Conservation (phyloP, 2,329 filamentous ascomycete genomes). For the Ceratocystis colombiana region DNA sequence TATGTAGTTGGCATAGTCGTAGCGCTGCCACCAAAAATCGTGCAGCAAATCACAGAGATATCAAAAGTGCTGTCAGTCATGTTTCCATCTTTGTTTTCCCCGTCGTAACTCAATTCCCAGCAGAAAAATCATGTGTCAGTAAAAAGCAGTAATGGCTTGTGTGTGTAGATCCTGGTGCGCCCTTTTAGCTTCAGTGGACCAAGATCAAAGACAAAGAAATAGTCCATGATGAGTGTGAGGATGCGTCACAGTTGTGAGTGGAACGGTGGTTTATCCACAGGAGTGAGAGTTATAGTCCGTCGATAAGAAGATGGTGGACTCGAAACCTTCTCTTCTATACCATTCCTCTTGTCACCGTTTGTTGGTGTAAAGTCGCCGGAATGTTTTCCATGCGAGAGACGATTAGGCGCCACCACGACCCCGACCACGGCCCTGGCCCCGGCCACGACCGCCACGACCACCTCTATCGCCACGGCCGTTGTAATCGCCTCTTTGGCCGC, state of each 20-base stretch:
- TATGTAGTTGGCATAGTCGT: not conserved
- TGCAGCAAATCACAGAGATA: slow-evolving; percentile 10
- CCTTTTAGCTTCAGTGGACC: not conserved
- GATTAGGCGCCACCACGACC: slow-evolving; percentile 32
- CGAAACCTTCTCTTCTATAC: not conserved
- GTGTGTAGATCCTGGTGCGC: not conserved
- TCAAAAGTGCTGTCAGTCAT: slow-evolving; percentile 9
- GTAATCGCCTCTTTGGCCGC: slow-evolving; percentile 51
- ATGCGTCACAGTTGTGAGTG: slow-evolving; percentile 10
- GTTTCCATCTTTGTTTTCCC: not conserved
- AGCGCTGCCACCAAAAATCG: not conserved
- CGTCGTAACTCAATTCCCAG: not conserved
- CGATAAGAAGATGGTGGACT: not conserved
- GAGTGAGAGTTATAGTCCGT: not conserved
- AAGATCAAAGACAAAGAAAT: slow-evolving; percentile 9
- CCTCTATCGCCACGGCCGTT: slow-evolving; percentile 46
- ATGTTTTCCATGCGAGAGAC: not conserved
- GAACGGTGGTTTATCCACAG: not conserved
- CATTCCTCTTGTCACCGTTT: not conserved
- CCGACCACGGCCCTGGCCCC: slow-evolving; percentile 34
- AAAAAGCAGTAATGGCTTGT: slow-evolving; percentile 7
- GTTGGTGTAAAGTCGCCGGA: slow-evolving; percentile 4
- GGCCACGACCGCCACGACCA: slow-evolving; percentile 43
- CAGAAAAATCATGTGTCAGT: not conserved
- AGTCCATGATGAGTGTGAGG: not conserved